phyloP scores from a whole-genome alignment of 805 yeast genomes.

The Blastobotrys parvus region DNA sequence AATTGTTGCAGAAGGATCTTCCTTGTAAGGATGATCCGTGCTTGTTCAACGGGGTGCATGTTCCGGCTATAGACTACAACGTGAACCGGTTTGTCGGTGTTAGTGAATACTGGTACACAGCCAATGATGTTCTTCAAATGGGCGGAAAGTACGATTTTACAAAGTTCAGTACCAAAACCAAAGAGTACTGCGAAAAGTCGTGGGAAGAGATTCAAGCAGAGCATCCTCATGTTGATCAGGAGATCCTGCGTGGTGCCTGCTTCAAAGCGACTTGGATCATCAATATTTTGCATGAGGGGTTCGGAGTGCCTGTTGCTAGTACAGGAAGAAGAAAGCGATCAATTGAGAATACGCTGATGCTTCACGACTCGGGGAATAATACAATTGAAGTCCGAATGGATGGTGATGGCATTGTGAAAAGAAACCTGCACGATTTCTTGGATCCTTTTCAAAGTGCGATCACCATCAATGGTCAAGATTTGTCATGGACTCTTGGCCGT shows the following conservation, averaged over 20 bases:
- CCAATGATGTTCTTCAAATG: conserved; percentile 80
- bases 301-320: conserved; percentile 55
- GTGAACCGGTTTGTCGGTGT: conserved; percentile 84
- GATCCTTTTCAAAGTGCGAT: conserved; percentile 68
- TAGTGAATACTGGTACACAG: conserved; percentile 96
- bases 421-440: conserved; percentile 11
- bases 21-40: conserved; percentile 89
- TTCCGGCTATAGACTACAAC: conserved; percentile 74
- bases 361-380: background rate
- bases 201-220: conserved; percentile 53
- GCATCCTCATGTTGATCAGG: conserved; percentile 49
- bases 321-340: background rate
- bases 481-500: conserved; percentile 94
- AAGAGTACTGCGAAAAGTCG: conserved; percentile 63
- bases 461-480: conserved; percentile 70
- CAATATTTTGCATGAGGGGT: conserved; percentile 85
- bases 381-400: conserved; percentile 4
- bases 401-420: conserved; percentile 25
- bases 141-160: conserved; percentile 83
- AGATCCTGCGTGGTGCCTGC: conserved; percentile 66
- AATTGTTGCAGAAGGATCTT: conserved; percentile 63
- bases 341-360: background rate
- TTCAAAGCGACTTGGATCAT: conserved; percentile 94
- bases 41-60: conserved; percentile 90
- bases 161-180: conserved; percentile 56